phyloP scores from a whole-genome alignment of 140 eudicot species.

The Bidens hawaiensis region DNA sequence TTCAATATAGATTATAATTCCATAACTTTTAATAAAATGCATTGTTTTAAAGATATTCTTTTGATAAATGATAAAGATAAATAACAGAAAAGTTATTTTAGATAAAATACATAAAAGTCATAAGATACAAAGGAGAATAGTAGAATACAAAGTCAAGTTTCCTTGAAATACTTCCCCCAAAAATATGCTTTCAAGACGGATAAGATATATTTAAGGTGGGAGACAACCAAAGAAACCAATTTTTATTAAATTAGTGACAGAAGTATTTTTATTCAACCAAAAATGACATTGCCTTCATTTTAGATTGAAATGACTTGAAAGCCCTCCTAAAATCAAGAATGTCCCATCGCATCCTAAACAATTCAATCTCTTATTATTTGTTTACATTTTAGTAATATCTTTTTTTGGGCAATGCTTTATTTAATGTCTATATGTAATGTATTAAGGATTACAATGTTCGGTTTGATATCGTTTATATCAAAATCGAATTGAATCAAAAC shows the following conservation, averaged over 20 bases:
- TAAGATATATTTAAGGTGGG: constrained; percentile 14
- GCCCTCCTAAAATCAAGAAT: constrained; percentile 4
- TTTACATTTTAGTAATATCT: too few relatives aligned
- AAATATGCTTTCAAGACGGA: background rate
- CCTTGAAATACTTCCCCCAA: background rate
- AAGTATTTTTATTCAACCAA: constrained; percentile 4
- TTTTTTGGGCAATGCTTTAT: too few relatives aligned
- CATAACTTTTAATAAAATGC: too few relatives aligned
- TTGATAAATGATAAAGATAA: too few relatives aligned
- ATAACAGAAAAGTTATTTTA: background rate
- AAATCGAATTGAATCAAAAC: too few relatives aligned
- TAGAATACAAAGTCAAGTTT: background rate
- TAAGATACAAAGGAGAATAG: background rate
- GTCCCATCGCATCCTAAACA: background rate
- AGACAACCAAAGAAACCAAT: constrained; percentile 21
- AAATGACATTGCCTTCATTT: constrained; percentile 3
- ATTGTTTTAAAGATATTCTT: too few relatives aligned
- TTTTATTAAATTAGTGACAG: constrained; percentile 14
- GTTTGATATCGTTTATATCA: too few relatives aligned
- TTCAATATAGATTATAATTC: too few relatives aligned
- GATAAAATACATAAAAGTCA: background rate
- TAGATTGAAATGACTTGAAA: constrained; percentile 4
- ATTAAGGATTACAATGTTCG: too few relatives aligned
- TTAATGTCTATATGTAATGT: too few relatives aligned
- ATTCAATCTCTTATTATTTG: too few relatives aligned